phyloP scores from a whole-genome alignment of 495 filamentous ascomycete genomes.

The Poronia punctata region DNA sequence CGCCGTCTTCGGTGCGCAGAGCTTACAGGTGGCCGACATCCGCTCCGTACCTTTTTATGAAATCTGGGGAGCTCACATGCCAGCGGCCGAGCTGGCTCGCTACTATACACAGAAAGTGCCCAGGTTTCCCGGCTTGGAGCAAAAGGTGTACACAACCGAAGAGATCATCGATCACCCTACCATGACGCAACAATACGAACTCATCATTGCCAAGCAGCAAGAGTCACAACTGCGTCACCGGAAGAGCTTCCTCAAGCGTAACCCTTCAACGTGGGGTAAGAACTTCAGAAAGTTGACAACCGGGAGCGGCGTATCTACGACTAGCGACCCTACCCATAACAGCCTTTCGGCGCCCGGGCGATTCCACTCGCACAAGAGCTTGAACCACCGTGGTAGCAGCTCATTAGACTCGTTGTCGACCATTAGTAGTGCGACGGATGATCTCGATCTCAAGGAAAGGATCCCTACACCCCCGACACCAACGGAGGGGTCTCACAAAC shows the following conservation, averaged over 20 bases:
- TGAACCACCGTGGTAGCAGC: conserved; percentile 9
- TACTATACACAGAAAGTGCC: conserved; percentile 36
- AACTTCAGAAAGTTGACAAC: conserved; percentile 19
- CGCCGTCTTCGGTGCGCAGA: conserved; percentile 31
- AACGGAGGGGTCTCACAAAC: conserved; percentile 17
- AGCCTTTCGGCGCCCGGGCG: conserved; percentile 6
- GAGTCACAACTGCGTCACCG: conserved; percentile 11
- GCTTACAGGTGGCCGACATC: conserved; percentile 35
- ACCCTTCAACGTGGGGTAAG: conserved; percentile 13
- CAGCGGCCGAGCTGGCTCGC: conserved; percentile 37
- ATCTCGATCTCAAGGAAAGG: conserved; percentile 19
- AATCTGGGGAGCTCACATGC: conserved; percentile 41
- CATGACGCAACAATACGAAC: conserved; percentile 42
- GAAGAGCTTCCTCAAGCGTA: conserved; percentile 10
- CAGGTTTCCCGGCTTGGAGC: conserved; percentile 12
- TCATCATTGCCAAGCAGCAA: conserved; percentile 37
- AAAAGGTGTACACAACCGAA: conserved; percentile 30
- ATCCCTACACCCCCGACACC: conserved; percentile 9
- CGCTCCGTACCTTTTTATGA: conserved; percentile 43
- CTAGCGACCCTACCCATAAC: conserved; percentile 5
- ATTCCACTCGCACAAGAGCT: conserved; percentile 9
- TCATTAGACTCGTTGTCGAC: conserved; percentile 30
- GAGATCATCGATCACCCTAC: conserved; percentile 42
- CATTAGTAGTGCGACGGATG: conserved; percentile 26
- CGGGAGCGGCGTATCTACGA: conserved; percentile 7